A percentile compares a stretch with the other conserved stretches of the same genome.
These are phyloP conservation scores for Rhododendron williamsianum DNA, from an alignment of 148 eudicot genomes.

Conservation along the genomic window DNA sequence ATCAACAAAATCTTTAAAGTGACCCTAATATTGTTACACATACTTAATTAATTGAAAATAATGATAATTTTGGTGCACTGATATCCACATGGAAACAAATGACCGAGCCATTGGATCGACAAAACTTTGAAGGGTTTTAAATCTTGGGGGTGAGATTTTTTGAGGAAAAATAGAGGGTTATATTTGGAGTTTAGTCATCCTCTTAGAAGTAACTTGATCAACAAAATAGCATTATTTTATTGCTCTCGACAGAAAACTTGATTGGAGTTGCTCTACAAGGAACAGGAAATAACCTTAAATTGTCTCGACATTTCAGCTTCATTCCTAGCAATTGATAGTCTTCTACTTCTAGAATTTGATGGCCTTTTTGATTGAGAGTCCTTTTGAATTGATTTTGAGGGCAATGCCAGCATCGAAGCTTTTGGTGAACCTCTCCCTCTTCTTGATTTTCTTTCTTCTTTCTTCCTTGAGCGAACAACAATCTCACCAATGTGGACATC, in stretches of 20 bases:
- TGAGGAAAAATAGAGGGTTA: neutral
- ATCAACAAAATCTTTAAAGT: neutral
- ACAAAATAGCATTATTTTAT: neutral
- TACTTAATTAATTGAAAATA: neutral
- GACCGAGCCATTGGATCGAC: neutral
- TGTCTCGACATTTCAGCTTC: constrained; percentile 77
- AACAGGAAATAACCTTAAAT: constrained; percentile 55
- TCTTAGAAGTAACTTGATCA: neutral
- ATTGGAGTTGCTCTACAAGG: neutral
- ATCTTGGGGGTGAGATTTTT: neutral
- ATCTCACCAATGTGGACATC: constrained; percentile 24
- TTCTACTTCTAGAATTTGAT: constrained; percentile 31
- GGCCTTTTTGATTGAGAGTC: constrained; percentile 23
- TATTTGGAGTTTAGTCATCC: neutral
- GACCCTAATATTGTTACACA: neutral
- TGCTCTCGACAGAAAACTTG: neutral
- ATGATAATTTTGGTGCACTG: neutral
- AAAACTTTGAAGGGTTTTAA: neutral
- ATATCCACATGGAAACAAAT: neutral
- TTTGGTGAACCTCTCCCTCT: constrained; percentile 30
- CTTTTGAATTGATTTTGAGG: constrained; percentile 16
- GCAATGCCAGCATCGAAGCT: constrained; percentile 12
- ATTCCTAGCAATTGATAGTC: constrained; percentile 43
- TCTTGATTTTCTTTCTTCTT: constrained; percentile 56
- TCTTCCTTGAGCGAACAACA: constrained; percentile 50